These are phyloP conservation scores for Microbotryomycetes sp. DNA, from an alignment of 1,284 basidiomycete genomes.

Conservation along the genomic window DNA sequence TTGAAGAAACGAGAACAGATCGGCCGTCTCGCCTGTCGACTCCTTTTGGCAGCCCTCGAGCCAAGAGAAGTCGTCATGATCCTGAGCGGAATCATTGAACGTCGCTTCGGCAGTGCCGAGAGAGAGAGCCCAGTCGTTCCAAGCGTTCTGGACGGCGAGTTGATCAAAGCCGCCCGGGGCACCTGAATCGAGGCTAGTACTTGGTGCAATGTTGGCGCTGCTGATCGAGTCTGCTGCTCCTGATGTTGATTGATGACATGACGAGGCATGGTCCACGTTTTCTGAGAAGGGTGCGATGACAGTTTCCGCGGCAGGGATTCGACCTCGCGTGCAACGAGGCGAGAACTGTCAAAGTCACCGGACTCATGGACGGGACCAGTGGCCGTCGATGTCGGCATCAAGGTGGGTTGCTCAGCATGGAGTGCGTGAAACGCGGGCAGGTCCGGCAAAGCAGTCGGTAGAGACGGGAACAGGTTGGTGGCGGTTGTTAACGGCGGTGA, in stretches of 20 bases:
- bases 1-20: constrained; percentile 20
- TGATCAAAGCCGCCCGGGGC: background rate
- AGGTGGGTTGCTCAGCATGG: background rate
- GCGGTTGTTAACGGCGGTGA: background rate
- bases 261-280: background rate
- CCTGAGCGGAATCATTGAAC: background rate
- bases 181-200: constrained; percentile 19
- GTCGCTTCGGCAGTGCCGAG: background rate
- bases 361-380: background rate
- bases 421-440: background rate
- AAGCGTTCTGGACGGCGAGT: constrained; percentile 8
- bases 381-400: background rate
- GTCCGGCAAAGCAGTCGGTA: background rate
- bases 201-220: constrained; percentile 17
- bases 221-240: background rate
- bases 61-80: background rate
- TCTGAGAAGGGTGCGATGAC: background rate
- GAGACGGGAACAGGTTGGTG: background rate
- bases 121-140: constrained; percentile 17
- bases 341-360: constrained; percentile 10
- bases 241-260: background rate
- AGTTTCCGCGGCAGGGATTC: constrained; percentile 31
- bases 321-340: constrained; percentile 31
- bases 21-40: background rate
- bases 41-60: background rate